Conservation (phyloP, 495 filamentous ascomycete genomes). For the Podospora australis region DNA sequence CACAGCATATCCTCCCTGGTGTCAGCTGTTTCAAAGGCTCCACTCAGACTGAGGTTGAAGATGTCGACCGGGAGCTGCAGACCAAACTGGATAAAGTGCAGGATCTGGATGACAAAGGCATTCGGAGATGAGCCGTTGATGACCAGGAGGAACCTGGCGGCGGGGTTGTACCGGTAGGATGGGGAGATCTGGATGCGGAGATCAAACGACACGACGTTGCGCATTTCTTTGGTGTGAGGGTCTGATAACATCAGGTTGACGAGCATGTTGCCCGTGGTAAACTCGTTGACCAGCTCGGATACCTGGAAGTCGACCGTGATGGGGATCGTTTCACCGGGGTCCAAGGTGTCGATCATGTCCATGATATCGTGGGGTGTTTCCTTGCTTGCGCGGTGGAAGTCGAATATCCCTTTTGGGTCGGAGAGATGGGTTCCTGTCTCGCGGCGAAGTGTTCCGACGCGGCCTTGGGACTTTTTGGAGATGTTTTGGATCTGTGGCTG, state of each 20-base stretch:
- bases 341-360: slow-evolving; percentile 17
- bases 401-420: slow-evolving; percentile 17
- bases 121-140: slow-evolving; percentile 20
- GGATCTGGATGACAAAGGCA: slow-evolving; percentile 15
- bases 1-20: slow-evolving; percentile 10
- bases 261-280: slow-evolving; percentile 14
- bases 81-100: slow-evolving; percentile 11
- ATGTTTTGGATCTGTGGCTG: slow-evolving; percentile 16
- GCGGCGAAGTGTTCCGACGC: slow-evolving; percentile 1
- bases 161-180: slow-evolving; percentile 18
- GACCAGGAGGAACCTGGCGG: slow-evolving; percentile 16
- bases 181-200: slow-evolving; percentile 23
- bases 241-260: slow-evolving; percentile 19
- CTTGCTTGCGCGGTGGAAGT: slow-evolving; percentile 4
- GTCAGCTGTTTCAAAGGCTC: slow-evolving; percentile 8
- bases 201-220: slow-evolving; percentile 12
- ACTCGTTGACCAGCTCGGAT: slow-evolving; percentile 7
- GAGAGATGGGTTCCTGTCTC: slow-evolving; percentile 10
- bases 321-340: slow-evolving; percentile 13
- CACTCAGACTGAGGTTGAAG: slow-evolving; percentile 24
- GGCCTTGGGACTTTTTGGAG: slow-evolving; percentile 20
- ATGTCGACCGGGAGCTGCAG: slow-evolving; percentile 16
- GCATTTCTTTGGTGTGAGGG: slow-evolving; percentile 6
- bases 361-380: slow-evolving; percentile 15
- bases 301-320: slow-evolving; percentile 20